Evolutionary conservation across 495 filamentous ascomycete genomes (phyloP).

Genomic region (Hypomontagnella submonticulosa): DNA sequence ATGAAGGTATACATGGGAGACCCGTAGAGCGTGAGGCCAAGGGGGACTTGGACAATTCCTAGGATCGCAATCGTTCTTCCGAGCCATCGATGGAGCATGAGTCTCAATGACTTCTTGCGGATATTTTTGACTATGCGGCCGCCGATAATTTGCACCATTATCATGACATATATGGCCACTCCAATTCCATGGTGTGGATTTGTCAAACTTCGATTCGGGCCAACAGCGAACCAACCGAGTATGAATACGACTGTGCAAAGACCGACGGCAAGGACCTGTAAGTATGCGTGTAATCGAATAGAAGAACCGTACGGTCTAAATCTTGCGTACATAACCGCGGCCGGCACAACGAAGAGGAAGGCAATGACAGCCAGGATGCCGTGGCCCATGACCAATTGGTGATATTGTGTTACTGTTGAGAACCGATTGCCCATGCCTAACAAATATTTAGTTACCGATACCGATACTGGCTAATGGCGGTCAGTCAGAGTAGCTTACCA

Average conservation of each 20-base stretch:
- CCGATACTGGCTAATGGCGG: neutral
- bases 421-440: slow-evolving; percentile 94
- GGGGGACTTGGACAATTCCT: slow-evolving; percentile 85
- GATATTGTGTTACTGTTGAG: slow-evolving; percentile 76
- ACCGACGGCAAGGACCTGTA: slow-evolving; percentile 81
- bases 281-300: slow-evolving; percentile 82
- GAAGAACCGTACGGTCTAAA: slow-evolving; percentile 74
- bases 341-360: slow-evolving; percentile 85
- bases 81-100: slow-evolving; percentile 90
- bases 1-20: slow-evolving; percentile 87
- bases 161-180: slow-evolving; percentile 84
- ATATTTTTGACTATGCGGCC: slow-evolving; percentile 77
- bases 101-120: slow-evolving; percentile 67
- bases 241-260: slow-evolving; percentile 78
- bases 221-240: slow-evolving; percentile 83
- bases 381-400: slow-evolving; percentile 81
- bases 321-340: slow-evolving; percentile 78
- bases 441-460: slow-evolving; percentile 33
- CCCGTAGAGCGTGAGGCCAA: slow-evolving; percentile 92
- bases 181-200: slow-evolving; percentile 98
- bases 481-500: slow-evolving; percentile 65
- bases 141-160: slow-evolving; percentile 82
- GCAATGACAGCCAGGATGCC: slow-evolving; percentile 87
- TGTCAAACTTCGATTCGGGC: slow-evolving; percentile 77
- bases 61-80: slow-evolving; percentile 80